phyloP scores from a whole-genome alignment of 306 rosid genomes.

The Ormosia semicastrata region DNA sequence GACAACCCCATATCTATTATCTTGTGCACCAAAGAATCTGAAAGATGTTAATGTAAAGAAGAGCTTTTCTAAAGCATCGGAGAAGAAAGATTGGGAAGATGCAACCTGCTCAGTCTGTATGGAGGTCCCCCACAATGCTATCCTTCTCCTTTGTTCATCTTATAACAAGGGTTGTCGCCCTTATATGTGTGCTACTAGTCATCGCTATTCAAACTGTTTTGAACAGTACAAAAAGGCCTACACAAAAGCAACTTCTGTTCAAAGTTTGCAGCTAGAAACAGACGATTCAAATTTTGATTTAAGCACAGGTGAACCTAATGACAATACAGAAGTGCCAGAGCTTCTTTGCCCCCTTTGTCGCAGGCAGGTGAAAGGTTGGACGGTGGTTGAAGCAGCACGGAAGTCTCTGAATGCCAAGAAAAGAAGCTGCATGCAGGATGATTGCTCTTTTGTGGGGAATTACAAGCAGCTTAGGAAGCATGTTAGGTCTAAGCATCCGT shows the following conservation, averaged over 20 bases:
- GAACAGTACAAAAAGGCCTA: conserved; percentile 92
- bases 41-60: conserved; percentile 50
- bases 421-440: conserved; percentile 89
- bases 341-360: conserved; percentile 97
- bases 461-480: conserved; percentile 86
- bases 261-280: conserved; percentile 45
- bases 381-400: conserved; percentile 88
- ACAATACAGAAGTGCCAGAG: conserved; percentile 55
- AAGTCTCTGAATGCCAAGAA: conserved; percentile 81
- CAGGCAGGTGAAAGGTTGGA: conserved; percentile 96
- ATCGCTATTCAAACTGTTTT: conserved; percentile 89
- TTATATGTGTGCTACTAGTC: conserved; percentile 94
- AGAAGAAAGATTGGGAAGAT: conserved; percentile 82
- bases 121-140: conserved; percentile 98
- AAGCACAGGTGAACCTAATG: conserved; percentile 45
- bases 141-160: conserved; percentile 95
- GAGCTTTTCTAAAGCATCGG: conserved; percentile 45
- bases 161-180: conserved; percentile 97
- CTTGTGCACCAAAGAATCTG: conserved; percentile 41
- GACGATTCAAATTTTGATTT: conserved; percentile 41
- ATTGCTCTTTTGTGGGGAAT: conserved; percentile 73
- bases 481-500: conserved; percentile 81
- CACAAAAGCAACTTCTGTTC: conserved; percentile 60
- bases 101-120: conserved; percentile 89
- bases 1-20: conserved; percentile 39